Percentiles rank a stretch among this genome's conserved stretches.
Evolutionary conservation across 805 yeast genomes (phyloP).

Genomic region (Lipomyces orientalis): DNA sequence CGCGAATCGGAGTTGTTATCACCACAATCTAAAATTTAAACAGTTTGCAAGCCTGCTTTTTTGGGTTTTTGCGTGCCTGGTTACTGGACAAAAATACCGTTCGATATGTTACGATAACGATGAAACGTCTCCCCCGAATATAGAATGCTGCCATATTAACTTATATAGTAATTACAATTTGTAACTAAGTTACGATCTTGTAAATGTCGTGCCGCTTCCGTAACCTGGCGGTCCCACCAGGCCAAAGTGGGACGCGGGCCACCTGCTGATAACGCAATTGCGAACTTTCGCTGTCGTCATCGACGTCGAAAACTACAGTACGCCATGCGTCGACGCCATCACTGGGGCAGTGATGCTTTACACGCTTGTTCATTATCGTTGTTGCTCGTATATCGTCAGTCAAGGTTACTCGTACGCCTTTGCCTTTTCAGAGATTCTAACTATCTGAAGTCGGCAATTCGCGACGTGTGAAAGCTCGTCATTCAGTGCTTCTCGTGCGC

Average conservation of each 20-base stretch:
- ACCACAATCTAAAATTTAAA: too few relatives aligned
- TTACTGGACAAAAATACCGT: too few relatives aligned
- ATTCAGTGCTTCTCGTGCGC: neutral
- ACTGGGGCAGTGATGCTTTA: neutral
- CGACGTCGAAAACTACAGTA: neutral
- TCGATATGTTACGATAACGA: too few relatives aligned
- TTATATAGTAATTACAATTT: neutral
- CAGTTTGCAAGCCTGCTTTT: too few relatives aligned
- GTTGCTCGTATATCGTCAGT: neutral
- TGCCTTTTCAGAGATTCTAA: neutral
- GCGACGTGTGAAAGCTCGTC: neutral
- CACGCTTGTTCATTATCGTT: neutral
- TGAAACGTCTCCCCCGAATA: neutral
- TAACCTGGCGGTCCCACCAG: neutral
- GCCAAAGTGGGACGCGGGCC: neutral
- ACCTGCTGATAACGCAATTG: neutral
- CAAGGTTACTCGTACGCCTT: neutral
- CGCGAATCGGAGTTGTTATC: too few relatives aligned
- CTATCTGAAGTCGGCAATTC: neutral
- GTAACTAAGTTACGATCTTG: too few relatives aligned
- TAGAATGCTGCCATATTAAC: neutral
- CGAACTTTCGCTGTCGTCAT: neutral
- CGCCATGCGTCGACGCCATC: neutral
- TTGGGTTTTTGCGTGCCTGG: too few relatives aligned
- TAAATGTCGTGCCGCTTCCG: neutral